These are phyloP conservation scores for Dothistroma septosporum DNA, from an alignment of 2,329 filamentous ascomycete species.

Conservation along the genomic window DNA sequence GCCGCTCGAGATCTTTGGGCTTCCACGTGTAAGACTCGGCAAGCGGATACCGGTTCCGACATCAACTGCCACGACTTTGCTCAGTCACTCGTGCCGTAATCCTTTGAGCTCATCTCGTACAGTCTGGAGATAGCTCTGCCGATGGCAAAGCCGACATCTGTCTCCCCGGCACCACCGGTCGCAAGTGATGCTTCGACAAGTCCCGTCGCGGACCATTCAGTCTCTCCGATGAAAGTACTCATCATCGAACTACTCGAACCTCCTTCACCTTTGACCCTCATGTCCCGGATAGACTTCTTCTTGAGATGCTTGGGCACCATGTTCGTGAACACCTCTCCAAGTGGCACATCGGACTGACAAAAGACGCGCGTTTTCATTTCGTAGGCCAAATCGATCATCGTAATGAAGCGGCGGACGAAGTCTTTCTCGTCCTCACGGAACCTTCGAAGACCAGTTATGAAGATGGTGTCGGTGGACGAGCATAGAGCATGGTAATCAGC, in stretches of 20 bases:
- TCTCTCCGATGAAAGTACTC: conserved; percentile 30
- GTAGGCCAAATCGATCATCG: conserved; percentile 70
- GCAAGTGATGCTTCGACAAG: conserved; percentile 26
- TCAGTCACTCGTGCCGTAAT: conserved; percentile 10
- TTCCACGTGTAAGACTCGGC: not conserved
- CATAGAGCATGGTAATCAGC: conserved; percentile 72
- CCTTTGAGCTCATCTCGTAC: conserved; percentile 29
- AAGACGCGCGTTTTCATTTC: conserved; percentile 69
- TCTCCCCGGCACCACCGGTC: conserved; percentile 29
- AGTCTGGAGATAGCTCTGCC: conserved; percentile 28
- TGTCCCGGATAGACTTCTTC: conserved; percentile 10
- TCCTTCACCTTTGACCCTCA: conserved; percentile 27
- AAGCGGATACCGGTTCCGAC: not conserved
- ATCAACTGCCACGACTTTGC: not conserved
- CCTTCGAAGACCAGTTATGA: conserved; percentile 19
- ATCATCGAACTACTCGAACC: conserved; percentile 30
- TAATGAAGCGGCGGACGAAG: conserved; percentile 67
- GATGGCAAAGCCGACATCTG: conserved; percentile 30
- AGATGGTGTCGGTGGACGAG: conserved; percentile 16
- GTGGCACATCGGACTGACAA: conserved; percentile 21
- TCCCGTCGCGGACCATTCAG: conserved; percentile 30
- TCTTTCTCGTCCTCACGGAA: conserved; percentile 39
- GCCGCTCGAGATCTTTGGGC: not conserved
- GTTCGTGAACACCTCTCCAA: conserved; percentile 25
- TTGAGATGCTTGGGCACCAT: conserved; percentile 21